Evolutionary conservation across 2,329 filamentous ascomycete species (phyloP).

Genomic region (Hortaea werneckii): DNA sequence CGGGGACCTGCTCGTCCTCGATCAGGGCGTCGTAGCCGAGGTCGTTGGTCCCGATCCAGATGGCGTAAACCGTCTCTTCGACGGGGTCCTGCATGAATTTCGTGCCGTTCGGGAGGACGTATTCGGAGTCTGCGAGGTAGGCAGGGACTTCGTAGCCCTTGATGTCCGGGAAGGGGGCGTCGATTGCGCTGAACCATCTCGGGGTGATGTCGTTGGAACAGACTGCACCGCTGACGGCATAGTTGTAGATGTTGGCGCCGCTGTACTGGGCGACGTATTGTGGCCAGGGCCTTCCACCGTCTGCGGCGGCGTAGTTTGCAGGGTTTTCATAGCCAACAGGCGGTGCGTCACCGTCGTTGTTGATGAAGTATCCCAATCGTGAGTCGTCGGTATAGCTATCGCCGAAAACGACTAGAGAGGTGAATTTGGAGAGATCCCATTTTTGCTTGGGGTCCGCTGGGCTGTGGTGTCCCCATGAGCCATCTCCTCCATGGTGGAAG

Average conservation of each 20-base stretch:
- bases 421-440: constrained; percentile 40
- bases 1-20: constrained; percentile 49
- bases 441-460: not conserved
- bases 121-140: constrained; percentile 34
- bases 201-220: constrained; percentile 60
- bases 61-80: constrained; percentile 58
- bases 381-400: constrained; percentile 61
- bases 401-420: constrained; percentile 58
- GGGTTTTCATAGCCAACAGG: constrained; percentile 49
- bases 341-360: constrained; percentile 48
- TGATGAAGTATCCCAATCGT: constrained; percentile 53
- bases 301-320: constrained; percentile 40
- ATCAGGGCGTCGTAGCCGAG: constrained; percentile 57
- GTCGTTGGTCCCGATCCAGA: constrained; percentile 80
- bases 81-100: constrained; percentile 35
- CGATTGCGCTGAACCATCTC: constrained; percentile 42
- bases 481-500: not conserved
- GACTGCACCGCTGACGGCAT: constrained; percentile 58
- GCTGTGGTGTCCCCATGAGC: not conserved
- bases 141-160: constrained; percentile 37
- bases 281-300: constrained; percentile 59
- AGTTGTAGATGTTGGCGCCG: constrained; percentile 38
- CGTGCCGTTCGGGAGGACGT: constrained; percentile 26
- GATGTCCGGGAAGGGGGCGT: constrained; percentile 49
- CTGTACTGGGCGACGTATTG: constrained; percentile 54